A percentile compares a stretch with the other conserved stretches of the same genome.
Conservation (phyloP, 202 grass and related monocot species). For the Carex arenaria region DNA sequence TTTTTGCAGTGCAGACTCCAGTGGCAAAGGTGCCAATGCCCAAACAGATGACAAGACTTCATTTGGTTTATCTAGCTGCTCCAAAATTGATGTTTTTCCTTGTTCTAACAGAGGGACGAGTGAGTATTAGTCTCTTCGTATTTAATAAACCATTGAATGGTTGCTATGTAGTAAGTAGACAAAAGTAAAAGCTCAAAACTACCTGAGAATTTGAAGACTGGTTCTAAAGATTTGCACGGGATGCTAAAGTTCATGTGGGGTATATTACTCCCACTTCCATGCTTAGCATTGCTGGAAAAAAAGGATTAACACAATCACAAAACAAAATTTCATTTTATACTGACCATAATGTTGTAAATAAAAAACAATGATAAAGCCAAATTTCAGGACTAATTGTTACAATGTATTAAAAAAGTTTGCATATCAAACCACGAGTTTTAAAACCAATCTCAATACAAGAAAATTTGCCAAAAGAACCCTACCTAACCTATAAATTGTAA, state of each 20-base stretch:
- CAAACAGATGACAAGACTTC: constrained; percentile 69
- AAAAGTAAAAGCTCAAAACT: constrained; percentile 17
- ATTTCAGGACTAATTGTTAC: background rate
- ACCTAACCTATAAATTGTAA: background rate
- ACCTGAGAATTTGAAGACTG: constrained; percentile 75
- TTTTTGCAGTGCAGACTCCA: constrained; percentile 29
- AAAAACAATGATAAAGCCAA: background rate
- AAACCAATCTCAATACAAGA: background rate
- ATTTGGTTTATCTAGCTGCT: constrained; percentile 64
- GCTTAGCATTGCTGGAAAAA: constrained; percentile 83
- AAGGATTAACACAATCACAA: background rate
- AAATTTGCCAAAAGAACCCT: background rate
- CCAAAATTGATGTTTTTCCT: constrained; percentile 38
- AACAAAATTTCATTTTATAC: too few relatives aligned
- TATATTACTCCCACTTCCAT: constrained; percentile 84
- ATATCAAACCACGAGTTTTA: background rate
- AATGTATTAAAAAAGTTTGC: background rate
- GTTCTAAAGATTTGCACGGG: constrained; percentile 65
- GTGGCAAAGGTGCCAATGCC: constrained; percentile 43
- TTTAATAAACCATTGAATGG: background rate
- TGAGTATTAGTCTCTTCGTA: background rate
- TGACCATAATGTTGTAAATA: background rate
- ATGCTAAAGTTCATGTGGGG: constrained; percentile 93
- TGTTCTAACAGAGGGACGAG: constrained; percentile 34
- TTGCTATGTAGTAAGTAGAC: background rate